phyloP scores from a whole-genome alignment of 176 grass and related monocot species.

The Chrysopogon serrulatus region DNA sequence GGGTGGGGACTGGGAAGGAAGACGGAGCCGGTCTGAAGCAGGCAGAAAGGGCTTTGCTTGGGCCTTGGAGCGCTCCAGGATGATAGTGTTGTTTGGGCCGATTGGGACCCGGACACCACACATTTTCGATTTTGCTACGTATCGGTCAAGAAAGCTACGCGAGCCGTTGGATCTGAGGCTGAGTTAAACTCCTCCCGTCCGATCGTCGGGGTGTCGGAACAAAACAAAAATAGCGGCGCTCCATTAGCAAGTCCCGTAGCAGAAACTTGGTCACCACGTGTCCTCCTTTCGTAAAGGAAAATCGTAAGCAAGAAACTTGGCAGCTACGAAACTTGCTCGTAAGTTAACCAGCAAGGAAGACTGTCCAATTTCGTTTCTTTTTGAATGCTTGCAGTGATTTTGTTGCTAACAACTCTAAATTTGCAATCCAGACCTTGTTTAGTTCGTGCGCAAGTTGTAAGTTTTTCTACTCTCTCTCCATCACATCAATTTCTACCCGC shows the following conservation, averaged over 20 bases:
- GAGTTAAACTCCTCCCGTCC: not conserved
- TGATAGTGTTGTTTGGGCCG: not conserved
- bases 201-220: not conserved
- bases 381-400: no score
- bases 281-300: not conserved
- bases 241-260: not conserved
- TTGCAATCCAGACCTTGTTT: no score
- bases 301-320: not conserved
- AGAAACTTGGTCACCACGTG: constrained; percentile 8
- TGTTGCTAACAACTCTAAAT: not conserved
- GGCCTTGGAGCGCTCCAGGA: not conserved
- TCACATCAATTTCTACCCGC: no score
- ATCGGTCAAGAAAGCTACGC: not conserved
- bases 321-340: not conserved
- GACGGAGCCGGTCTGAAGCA: not conserved
- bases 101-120: not conserved
- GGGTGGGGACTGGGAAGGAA: not conserved
- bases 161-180: constrained; percentile 4
- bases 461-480: no score
- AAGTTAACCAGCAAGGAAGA: not conserved
- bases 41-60: not conserved
- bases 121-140: not conserved
- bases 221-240: not conserved
- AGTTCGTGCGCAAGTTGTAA: no score
- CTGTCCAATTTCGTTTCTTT: not conserved